Percentiles rank a stretch among this genome's conserved stretches.
Conservation (phyloP, 441 rosid species). For the Erysimum cheiri region DNA sequence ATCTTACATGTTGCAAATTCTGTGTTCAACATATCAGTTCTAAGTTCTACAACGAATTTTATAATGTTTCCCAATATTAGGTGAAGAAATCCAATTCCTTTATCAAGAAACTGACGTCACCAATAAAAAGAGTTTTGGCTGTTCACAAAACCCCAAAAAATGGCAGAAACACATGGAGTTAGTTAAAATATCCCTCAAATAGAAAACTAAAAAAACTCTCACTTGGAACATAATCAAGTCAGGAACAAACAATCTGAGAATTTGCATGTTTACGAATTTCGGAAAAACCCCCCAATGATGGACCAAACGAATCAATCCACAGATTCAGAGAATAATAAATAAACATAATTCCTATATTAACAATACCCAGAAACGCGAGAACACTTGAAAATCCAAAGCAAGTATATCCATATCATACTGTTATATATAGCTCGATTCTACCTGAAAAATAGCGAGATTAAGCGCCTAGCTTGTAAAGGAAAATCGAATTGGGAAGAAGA, state of each 20-base stretch:
- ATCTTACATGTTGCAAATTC: conserved; percentile 1
- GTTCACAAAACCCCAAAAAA: neutral
- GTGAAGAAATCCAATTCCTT: neutral
- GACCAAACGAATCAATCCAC: conserved; percentile 2
- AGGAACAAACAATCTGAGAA: conserved; percentile 3
- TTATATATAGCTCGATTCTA: neutral
- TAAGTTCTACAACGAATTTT: neutral
- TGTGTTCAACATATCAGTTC: neutral
- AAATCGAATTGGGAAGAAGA: neutral
- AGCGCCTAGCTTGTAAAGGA: neutral
- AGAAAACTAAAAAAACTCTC: neutral
- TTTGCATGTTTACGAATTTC: conserved; percentile 12
- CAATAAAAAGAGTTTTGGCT: neutral
- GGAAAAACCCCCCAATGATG: neutral
- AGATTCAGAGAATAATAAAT: neutral
- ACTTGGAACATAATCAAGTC: conserved; percentile 5
- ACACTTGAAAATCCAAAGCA: neutral
- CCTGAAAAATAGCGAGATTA: conserved; percentile 20
- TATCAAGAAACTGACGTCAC: conserved; percentile 2
- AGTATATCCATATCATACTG: neutral
- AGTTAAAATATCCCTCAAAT: conserved; percentile 2
- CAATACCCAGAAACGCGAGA: conserved; percentile 12
- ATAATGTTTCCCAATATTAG: neutral
- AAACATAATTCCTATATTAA: neutral
- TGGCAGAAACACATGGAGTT: neutral